Evolutionary conservation across 2,329 filamentous ascomycete species (phyloP), one percentile per base, ranked within the genome.

Genomic region (Triangularia verruculosa): DNA sequence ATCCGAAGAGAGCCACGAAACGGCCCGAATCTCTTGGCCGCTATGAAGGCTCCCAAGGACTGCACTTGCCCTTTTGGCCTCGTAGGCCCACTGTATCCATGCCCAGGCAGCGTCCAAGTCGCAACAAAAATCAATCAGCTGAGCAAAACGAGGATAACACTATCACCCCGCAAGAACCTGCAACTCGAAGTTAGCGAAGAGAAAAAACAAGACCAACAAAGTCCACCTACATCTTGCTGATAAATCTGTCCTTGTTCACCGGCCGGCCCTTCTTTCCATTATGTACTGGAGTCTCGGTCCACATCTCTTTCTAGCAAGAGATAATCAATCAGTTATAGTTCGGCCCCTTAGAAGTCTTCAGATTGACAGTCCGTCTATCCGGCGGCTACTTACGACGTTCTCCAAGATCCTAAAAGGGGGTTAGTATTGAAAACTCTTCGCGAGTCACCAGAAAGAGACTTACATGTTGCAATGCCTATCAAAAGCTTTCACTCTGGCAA

Each of bases 401-500:
- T 76, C 74, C 7, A 76, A 67, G 34, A 75, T 70, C 68, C 68
- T 69, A 54, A 6, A 6, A 47, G 13, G 25, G 2, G 2, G 59
- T 67, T 32, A 68, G 65, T 17, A 47, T 17, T 15, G 15, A 20
- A 57, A 47, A 3, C 27, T 17, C 43, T 24, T 47, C 12, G 30
- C 59, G 5, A 22, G 12, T 9, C 30, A 39, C 8, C n/a, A 12
- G 22, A 15, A 4, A 47, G 9, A 39, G 28, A 53, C 68, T 64
- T 47, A 73, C 95, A 99, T 98, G 81, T 99, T 99, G 86, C 93
- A 98, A 80, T 99, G 95, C 66, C 95, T 86, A 79, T 99, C 95
- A 77, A 99, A 99, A 6, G 95, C 95, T 83, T 99, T 99, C 74
- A 99, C 94, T 68, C 95, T 90, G 59, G 94, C 95, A 61, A 99